Conservation (phyloP, 306 rosid genomes). For the Clitoria ternatea region DNA sequence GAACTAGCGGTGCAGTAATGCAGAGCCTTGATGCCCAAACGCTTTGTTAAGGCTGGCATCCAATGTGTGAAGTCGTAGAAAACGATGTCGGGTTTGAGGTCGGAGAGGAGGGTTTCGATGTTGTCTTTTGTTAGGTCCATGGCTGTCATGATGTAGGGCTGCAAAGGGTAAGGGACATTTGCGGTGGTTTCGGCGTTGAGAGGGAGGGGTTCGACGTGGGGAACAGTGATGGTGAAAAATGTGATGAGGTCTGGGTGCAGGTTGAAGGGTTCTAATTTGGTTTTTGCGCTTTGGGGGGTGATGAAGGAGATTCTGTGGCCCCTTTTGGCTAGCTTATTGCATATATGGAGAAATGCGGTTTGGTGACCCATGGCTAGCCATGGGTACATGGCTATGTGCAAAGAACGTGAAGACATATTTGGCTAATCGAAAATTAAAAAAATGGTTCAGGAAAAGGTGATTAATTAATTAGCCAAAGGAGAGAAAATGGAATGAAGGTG, state of each 20-base stretch:
- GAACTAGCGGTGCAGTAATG: slow-evolving; percentile 25
- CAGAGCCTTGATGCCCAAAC: slow-evolving; percentile 24
- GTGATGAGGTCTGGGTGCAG: slow-evolving; percentile 22
- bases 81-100: slow-evolving; percentile 36
- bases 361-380: slow-evolving; percentile 35
- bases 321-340: slow-evolving; percentile 30
- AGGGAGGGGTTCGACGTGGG: slow-evolving; percentile 36
- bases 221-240: slow-evolving; percentile 25
- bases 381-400: slow-evolving; percentile 31
- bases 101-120: slow-evolving; percentile 1
- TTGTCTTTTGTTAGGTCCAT: slow-evolving; percentile 23
- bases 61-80: slow-evolving; percentile 38
- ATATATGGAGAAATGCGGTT: slow-evolving; percentile 27
- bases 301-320: slow-evolving; percentile 34
- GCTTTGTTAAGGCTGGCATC: slow-evolving; percentile 20
- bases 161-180: slow-evolving; percentile 29
- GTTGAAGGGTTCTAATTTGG: slow-evolving; percentile 24
- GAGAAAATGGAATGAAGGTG: neutral
- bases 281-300: slow-evolving; percentile 7
- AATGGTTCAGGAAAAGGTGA: too few relatives aligned
- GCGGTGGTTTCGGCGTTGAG: slow-evolving; percentile 29
- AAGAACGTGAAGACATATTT: slow-evolving; percentile 13
- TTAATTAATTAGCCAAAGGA: too few relatives aligned
- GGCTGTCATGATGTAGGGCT: slow-evolving; percentile 28
- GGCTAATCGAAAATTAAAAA: too few relatives aligned